Evolutionary conservation across 192 early-diverging fungal genomes (phyloP), one percentile per base, ranked within the genome.

Genomic region (Mortierella hygrophila): DNA sequence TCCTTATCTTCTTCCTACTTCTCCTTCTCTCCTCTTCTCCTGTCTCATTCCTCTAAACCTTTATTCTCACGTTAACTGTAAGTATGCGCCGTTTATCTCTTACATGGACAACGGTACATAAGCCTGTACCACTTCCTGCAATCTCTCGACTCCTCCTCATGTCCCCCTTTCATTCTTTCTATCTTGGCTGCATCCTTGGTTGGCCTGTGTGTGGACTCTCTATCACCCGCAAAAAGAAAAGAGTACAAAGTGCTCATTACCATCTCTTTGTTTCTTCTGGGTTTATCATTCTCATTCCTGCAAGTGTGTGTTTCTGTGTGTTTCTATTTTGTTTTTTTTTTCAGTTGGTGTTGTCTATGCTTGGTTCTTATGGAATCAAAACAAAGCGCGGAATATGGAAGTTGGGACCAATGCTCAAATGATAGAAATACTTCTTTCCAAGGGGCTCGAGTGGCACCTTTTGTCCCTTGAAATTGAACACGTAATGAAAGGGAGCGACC

Each of bases 161-260:
- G 70, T n/a, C 4, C 41, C 32, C 16, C 20, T 16, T 32, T 69
- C 29, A 32, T 21, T 35, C 23, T 72, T 72, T 60, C 11, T 29
- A 65, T 65, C 7, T 23, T 60, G 4, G 11, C 35, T 65, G 60
- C 26, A 65, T 32, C 60, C 13, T 13, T 32, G 60, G 49, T 65
- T 65, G 60, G 60, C 60, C 60, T 65, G 60, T 65, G 60, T 65
- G 60, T 32, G 60, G 60, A 63, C 26, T 65, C 60, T 65, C 26
- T 15, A 15, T 65, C 29, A 15, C 60, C 60, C 32, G n/a, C n/a
- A 63, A 63, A 26, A 63, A 26, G 7, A 26, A 63, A 65, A 26
- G 60, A 65, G 60, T 65, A 65, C 60, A 65, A 65, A 65, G 60
- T 65, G 60, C 60, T 65, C 60, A 32, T 26, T 15, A 5, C 49